Evolutionary conservation across 2,329 filamentous ascomycete genomes (phyloP).

Genomic region (Cyphellophora attinorum): DNA sequence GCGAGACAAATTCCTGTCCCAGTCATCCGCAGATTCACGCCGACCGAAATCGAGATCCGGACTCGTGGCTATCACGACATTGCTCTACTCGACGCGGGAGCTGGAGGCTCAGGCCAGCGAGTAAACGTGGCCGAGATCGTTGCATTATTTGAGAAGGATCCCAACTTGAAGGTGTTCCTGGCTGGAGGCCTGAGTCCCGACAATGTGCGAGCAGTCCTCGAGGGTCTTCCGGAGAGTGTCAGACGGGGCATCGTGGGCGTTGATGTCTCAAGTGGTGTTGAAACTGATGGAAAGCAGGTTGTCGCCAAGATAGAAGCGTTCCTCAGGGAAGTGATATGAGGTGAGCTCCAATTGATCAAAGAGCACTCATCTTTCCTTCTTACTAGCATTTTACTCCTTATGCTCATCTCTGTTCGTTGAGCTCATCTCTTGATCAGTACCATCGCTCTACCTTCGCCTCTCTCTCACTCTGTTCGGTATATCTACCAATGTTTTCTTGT

Average conservation of each 20-base stretch:
- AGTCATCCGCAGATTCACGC: conserved; percentile 77
- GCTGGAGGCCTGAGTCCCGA: conserved; percentile 76
- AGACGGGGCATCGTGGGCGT: conserved; percentile 64
- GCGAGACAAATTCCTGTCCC: conserved; percentile 80
- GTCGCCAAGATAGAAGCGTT: conserved; percentile 73
- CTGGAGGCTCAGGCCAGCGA: conserved; percentile 69
- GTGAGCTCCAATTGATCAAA: background rate
- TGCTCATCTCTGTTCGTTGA: no score
- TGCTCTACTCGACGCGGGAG: conserved; percentile 77
- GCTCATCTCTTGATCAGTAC: background rate
- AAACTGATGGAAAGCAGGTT: conserved; percentile 72
- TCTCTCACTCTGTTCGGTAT: background rate
- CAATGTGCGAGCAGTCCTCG: conserved; percentile 63
- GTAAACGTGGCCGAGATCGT: conserved; percentile 65
- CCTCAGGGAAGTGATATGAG: conserved; percentile 50
- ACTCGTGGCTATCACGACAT: conserved; percentile 72
- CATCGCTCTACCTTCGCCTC: background rate
- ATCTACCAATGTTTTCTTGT: background rate
- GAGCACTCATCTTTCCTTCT: background rate
- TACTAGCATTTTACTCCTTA: background rate
- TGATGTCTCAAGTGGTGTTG: conserved; percentile 91
- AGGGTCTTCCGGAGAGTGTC: conserved; percentile 50
- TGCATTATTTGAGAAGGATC: conserved; percentile 54
- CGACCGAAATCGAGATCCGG: conserved; percentile 61
- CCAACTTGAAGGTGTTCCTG: conserved; percentile 64